Conservation (phyloP, 805 yeast genomes). For the Scheffersomyces amazonensis region DNA sequence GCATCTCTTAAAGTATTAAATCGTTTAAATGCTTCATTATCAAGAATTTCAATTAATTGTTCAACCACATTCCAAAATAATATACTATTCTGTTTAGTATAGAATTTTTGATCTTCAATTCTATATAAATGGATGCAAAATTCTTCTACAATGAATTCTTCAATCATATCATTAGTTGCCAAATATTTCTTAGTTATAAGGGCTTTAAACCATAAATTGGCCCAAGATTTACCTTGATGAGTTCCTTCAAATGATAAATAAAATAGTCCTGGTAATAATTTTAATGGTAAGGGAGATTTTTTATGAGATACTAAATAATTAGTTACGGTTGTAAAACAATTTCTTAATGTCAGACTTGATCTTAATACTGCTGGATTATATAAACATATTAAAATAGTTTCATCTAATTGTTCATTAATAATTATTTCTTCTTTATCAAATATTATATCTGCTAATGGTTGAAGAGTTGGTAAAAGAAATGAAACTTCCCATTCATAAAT, state of each 20-base stretch:
- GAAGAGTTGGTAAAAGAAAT: slow-evolving; percentile 7
- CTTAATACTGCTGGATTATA: not conserved
- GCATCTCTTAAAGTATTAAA: slow-evolving; percentile 28
- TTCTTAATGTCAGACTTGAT: not conserved
- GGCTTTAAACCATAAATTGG: slow-evolving; percentile 15
- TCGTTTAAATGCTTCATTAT: slow-evolving; percentile 29
- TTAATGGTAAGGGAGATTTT: slow-evolving; percentile 3
- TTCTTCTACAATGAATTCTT: slow-evolving; percentile 49
- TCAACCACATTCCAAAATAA: slow-evolving; percentile 47
- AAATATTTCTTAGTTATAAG: not conserved
- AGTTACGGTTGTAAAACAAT: not conserved
- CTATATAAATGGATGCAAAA: slow-evolving; percentile 47
- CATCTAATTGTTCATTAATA: not conserved
- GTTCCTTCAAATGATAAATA: slow-evolving; percentile 56
- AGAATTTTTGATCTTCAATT: slow-evolving; percentile 52
- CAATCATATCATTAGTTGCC: slow-evolving; percentile 1
- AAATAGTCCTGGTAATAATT: slow-evolving; percentile 47
- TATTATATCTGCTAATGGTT: not conserved
- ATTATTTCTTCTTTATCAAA: not conserved
- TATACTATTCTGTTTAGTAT: slow-evolving; percentile 37
- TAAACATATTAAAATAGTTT: not conserved
- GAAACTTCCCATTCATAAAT: slow-evolving; percentile 36
- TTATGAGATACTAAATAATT: not conserved
- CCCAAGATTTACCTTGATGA: slow-evolving; percentile 46
- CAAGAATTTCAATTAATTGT: slow-evolving; percentile 33